Evolutionary conservation across 1,284 basidiomycete genomes (phyloP), one percentile per base, ranked within the genome.

Genomic region (Papiliotrema fonsecae): DNA sequence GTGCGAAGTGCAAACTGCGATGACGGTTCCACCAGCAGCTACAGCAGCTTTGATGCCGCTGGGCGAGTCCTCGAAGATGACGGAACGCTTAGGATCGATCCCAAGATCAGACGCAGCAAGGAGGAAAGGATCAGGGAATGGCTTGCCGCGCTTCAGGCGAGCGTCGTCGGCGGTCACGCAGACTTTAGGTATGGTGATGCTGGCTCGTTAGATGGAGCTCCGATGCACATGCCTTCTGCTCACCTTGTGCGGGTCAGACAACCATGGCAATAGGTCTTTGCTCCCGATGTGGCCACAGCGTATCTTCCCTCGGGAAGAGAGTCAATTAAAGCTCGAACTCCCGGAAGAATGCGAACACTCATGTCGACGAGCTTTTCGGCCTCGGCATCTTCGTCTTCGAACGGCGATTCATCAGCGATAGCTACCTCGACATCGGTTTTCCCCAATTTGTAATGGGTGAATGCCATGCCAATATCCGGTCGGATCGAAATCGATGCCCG

Each of bases 91-190:
- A 35, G 69, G 60, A 43, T 72, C 67, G 52, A 70, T 85, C 1
- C 85, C 85, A 49, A 88, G 80, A 65, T 84, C 82, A 56, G 81
- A 70, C 4, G 85, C 85, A 4, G 85, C 85, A 48, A 86, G 80
- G 51, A 87, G 77, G 78, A 86, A 87, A 1, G 85, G 84, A 65
- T 86, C 83, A 5, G 83, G 83, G 21, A 81, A 80, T 39, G 83
- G 84, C 72, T 85, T 84, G 79, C 57, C 60, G 41, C 58, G 49
- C 22, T 46, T 66, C 24, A 76, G 62, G 35, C 73, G 65, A 5
- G 67, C 81, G 75, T 88, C 86, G 66, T 87, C 85, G 32, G 85
- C 85, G 18, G 86, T 88, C 70, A 88, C 85, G 24, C 85, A 87
- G 28, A 87, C 81, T 32, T 76, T 73, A 6, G 86, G 85, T 10